Conservation (phyloP, 495 filamentous ascomycete genomes). For the Bacidia gigantensis region DNA sequence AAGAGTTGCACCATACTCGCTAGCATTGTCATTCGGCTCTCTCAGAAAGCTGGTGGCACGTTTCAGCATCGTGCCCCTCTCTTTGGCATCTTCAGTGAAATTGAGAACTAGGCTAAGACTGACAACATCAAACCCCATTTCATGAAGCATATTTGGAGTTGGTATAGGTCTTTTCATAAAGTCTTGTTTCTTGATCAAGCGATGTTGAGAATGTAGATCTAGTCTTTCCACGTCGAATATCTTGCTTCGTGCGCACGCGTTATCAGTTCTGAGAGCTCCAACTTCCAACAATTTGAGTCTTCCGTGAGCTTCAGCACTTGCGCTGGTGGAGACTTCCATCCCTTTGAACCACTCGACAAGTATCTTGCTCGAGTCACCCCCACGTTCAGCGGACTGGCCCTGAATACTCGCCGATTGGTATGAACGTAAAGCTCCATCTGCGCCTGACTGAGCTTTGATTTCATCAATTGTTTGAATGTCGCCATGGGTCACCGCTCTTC, state of each 20-base stretch:
- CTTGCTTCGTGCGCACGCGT: constrained; percentile 61
- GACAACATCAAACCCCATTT: constrained; percentile 71
- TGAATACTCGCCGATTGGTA: constrained; percentile 86
- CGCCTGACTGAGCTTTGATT: constrained; percentile 46
- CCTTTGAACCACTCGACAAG: constrained; percentile 70
- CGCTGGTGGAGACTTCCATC: constrained; percentile 19
- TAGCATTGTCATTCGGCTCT: constrained; percentile 6
- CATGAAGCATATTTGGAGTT: constrained; percentile 21
- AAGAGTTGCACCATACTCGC: constrained; percentile 27
- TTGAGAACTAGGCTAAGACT: constrained; percentile 93
- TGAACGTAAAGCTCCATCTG: constrained; percentile 60
- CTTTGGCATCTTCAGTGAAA: constrained; percentile 66
- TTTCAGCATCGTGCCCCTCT: constrained; percentile 75
- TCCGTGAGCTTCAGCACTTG: constrained; percentile 16
- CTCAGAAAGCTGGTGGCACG: constrained; percentile 56
- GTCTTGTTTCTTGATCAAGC: constrained; percentile 72
- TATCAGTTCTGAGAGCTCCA: constrained; percentile 72
- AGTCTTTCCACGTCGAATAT: constrained; percentile 69
- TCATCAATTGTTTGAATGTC: constrained; percentile 41
- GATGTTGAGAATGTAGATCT: constrained; percentile 75
- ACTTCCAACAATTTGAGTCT: constrained; percentile 67
- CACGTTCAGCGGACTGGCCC: constrained; percentile 70
- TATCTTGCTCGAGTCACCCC: constrained; percentile 79
- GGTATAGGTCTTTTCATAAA: constrained; percentile 87
- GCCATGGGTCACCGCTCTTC: constrained; percentile 49